These are phyloP conservation scores for Chrysoporthe austroafricana DNA, from an alignment of 2,329 filamentous ascomycete genomes.

Conservation along the genomic window DNA sequence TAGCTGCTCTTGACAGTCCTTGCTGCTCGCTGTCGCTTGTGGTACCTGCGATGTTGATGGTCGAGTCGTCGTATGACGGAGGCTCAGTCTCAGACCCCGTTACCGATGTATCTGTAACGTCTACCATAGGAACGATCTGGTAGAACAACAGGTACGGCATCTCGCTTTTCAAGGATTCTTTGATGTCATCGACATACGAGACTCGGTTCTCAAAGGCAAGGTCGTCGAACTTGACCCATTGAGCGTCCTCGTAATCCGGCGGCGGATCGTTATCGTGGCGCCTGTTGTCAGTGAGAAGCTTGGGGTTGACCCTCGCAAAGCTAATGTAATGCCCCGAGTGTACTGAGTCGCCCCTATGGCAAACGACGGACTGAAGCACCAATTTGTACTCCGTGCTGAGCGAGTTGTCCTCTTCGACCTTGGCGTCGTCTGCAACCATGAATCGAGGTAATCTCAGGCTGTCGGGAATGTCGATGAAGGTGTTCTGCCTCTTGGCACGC, in stretches of 20 bases:
- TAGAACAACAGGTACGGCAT: conserved; percentile 96
- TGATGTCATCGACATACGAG: conserved; percentile 74
- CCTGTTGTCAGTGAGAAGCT: conserved; percentile 63
- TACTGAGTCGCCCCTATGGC: conserved; percentile 83
- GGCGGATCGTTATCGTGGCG: conserved; percentile 59
- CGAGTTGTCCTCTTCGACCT: conserved; percentile 60
- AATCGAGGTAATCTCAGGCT: conserved; percentile 85
- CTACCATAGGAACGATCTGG: conserved; percentile 85
- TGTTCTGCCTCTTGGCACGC: conserved; percentile 72
- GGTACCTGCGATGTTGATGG: conserved; percentile 43
- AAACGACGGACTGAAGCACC: conserved; percentile 87
- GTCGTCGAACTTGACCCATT: conserved; percentile 94
- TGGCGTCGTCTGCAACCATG: conserved; percentile 74
- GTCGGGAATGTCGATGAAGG: conserved; percentile 86
- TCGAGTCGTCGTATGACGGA: conserved; percentile 62
- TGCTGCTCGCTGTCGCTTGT: conserved; percentile 35
- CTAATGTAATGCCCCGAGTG: conserved; percentile 92
- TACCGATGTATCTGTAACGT: conserved; percentile 58
- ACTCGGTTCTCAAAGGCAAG: conserved; percentile 71
- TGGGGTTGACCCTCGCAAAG: conserved; percentile 75
- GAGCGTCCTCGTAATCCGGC: conserved; percentile 69
- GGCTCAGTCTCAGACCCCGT: conserved; percentile 54
- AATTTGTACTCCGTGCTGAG: conserved; percentile 92
- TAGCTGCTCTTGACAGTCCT: conserved; percentile 42
- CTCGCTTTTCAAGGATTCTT: conserved; percentile 77